Percentiles rank a stretch among this genome's conserved stretches.
Evolutionary conservation across 2,329 filamentous ascomycete genomes (phyloP).

Genomic region (Diaporthe velutina): DNA sequence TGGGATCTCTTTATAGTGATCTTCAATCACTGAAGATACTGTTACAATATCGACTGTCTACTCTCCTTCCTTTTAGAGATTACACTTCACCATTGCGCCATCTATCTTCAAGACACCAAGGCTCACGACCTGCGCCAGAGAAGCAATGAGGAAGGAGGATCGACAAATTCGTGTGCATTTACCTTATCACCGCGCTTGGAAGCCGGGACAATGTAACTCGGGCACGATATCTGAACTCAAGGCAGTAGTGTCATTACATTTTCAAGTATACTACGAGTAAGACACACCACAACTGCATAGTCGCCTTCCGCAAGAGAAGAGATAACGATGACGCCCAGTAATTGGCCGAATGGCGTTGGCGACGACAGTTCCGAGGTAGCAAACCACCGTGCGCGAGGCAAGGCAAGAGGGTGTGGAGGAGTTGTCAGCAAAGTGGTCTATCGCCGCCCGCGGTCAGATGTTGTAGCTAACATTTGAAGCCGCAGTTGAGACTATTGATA

Average conservation of each 20-base stretch:
- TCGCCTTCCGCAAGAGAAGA: constrained; percentile 15
- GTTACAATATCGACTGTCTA: not conserved
- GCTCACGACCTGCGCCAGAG: not conserved
- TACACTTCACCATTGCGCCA: not conserved
- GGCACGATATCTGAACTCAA: not conserved
- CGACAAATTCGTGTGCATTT: not conserved
- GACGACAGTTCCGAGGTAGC: not conserved
- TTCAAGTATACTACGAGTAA: not conserved
- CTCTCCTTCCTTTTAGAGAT: constrained; percentile 16
- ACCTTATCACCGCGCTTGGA: constrained; percentile 1
- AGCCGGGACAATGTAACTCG: not conserved
- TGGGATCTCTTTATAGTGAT: constrained; percentile 7
- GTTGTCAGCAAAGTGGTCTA: constrained; percentile 12
- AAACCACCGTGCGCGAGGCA: not conserved
- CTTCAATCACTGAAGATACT: not conserved
- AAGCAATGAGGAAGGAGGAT: constrained; percentile 27
- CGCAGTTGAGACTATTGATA: constrained; percentile 10
- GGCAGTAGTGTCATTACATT: constrained; percentile 1
- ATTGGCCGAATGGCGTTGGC: not conserved
- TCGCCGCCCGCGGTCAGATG: not conserved
- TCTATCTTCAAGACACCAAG: not conserved
- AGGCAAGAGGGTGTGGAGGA: constrained; percentile 4
- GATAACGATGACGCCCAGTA: not conserved
- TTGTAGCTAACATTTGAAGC: not conserved
- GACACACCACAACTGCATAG: constrained; percentile 2